A percentile compares a stretch with the other conserved stretches of the same genome.
Evolutionary conservation across 305 asterid species (phyloP).

Genomic region (Rubia occidens): DNA sequence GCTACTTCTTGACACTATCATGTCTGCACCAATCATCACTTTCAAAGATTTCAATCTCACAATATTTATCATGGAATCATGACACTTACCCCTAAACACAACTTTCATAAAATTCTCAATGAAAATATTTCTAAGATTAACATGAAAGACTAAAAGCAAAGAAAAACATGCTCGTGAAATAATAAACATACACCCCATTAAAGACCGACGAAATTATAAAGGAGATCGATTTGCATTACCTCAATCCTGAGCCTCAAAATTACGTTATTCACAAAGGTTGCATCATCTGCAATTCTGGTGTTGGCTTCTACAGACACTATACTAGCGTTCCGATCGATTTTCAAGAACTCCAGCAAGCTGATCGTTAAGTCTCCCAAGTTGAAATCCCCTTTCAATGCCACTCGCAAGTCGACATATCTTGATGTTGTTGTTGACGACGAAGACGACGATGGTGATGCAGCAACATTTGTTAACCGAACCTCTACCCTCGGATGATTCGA

Average conservation of each 20-base stretch:
- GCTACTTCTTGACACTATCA: not conserved
- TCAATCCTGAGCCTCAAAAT: conserved; percentile 35
- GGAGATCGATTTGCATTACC: conserved; percentile 26
- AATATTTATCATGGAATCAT: not conserved
- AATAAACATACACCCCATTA: not conserved
- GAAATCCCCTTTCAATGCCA: conserved; percentile 35
- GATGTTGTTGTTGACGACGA: conserved; percentile 34
- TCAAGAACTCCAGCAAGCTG: conserved; percentile 39
- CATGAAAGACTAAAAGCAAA: not conserved
- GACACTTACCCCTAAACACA: not conserved
- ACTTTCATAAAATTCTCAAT: not conserved
- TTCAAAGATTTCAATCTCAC: not conserved
- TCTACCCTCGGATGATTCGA: conserved; percentile 8
- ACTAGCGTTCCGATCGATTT: conserved; percentile 23
- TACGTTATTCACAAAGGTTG: conserved; percentile 26
- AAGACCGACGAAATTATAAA: not conserved
- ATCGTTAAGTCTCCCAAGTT: conserved; percentile 37
- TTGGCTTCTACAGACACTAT: conserved; percentile 40
- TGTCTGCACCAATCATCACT: not conserved
- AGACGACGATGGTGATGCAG: conserved; percentile 29
- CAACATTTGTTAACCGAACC: conserved; percentile 26
- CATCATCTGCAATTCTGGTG: conserved; percentile 22
- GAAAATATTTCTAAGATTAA: not conserved
- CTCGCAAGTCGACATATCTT: conserved; percentile 48
- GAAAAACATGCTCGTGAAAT: not conserved